Percentiles rank a stretch among this genome's conserved stretches.
Evolutionary conservation across 345 rosid genomes (phyloP).

Genomic region (Gossypium anomalum): DNA sequence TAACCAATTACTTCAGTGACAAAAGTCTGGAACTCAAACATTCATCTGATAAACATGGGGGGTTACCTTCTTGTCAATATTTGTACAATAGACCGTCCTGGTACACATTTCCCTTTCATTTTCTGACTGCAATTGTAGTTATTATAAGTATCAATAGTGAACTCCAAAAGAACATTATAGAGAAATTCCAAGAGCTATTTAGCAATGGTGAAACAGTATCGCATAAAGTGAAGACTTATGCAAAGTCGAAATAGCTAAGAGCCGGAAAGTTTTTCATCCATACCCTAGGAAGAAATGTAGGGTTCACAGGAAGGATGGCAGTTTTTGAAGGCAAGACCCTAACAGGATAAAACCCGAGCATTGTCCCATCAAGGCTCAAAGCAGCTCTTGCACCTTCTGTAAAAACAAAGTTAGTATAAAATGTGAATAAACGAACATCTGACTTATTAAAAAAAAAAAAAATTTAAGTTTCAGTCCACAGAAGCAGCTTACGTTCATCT

Average conservation of each 20-base stretch:
- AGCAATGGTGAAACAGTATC: slow-evolving; percentile 7
- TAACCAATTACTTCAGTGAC: neutral
- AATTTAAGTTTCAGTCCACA: slow-evolving; percentile 2
- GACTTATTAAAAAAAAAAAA: neutral
- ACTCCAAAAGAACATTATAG: neutral
- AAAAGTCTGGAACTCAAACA: neutral
- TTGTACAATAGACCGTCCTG: slow-evolving; percentile 93
- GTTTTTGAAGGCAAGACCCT: slow-evolving; percentile 92
- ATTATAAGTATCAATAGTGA: neutral
- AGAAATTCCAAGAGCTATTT: neutral
- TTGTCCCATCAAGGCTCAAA: slow-evolving; percentile 71
- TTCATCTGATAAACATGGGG: neutral
- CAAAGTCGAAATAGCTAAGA: neutral
- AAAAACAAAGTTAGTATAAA: slow-evolving; percentile 19
- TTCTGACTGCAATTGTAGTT: slow-evolving; percentile 60
- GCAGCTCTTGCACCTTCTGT: slow-evolving; percentile 76
- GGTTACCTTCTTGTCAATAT: slow-evolving; percentile 76
- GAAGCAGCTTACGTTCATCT: slow-evolving; percentile 63
- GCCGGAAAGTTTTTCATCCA: slow-evolving; percentile 6
- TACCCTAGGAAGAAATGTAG: slow-evolving; percentile 90
- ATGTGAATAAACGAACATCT: neutral
- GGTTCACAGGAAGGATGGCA: slow-evolving; percentile 93
- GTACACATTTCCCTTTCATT: slow-evolving; percentile 93
- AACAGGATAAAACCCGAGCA: slow-evolving; percentile 83
- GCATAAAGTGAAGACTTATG: slow-evolving; percentile 13